A percentile compares a stretch with the other conserved stretches of the same genome.
phyloP scores from a whole-genome alignment of 176 grass and related monocot species.

The Rhynchospora pubera region DNA sequence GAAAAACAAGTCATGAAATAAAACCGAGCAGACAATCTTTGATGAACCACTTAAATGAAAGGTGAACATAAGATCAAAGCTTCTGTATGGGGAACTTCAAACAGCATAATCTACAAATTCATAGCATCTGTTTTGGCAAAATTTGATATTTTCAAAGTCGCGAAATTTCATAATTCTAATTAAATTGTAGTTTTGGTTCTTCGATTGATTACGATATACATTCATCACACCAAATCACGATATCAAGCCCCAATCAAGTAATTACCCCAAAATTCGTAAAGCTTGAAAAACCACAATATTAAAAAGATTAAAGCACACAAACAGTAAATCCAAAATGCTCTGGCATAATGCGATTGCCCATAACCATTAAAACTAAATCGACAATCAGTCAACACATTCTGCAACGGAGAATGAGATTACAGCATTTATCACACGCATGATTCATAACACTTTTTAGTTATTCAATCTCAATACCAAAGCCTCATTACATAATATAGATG shows the following conservation, averaged over 20 bases:
- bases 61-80: neutral
- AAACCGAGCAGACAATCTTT: too few relatives aligned
- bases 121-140: neutral
- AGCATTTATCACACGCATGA: slow-evolving; percentile 1
- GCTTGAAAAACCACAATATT: neutral
- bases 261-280: neutral
- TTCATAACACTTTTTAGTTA: neutral
- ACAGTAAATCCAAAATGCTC: neutral
- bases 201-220: too few relatives aligned
- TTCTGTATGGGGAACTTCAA: neutral
- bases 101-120: neutral
- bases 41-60: too few relatives aligned
- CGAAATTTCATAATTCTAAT: too few relatives aligned
- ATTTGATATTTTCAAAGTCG: neutral
- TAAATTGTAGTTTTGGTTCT: too few relatives aligned
- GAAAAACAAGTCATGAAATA: too few relatives aligned
- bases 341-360: neutral
- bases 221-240: neutral
- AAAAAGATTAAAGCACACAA: neutral
- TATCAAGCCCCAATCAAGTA: neutral
- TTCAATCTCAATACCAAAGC: slow-evolving; percentile 15
- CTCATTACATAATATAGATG: neutral
- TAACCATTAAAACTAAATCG: neutral
- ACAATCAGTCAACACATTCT: neutral
- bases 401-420: neutral